Percentiles rank a stretch among this genome's conserved stretches.
Conservation (phyloP, 2,329 filamentous ascomycete genomes). For the Penicillium brasilianum region DNA sequence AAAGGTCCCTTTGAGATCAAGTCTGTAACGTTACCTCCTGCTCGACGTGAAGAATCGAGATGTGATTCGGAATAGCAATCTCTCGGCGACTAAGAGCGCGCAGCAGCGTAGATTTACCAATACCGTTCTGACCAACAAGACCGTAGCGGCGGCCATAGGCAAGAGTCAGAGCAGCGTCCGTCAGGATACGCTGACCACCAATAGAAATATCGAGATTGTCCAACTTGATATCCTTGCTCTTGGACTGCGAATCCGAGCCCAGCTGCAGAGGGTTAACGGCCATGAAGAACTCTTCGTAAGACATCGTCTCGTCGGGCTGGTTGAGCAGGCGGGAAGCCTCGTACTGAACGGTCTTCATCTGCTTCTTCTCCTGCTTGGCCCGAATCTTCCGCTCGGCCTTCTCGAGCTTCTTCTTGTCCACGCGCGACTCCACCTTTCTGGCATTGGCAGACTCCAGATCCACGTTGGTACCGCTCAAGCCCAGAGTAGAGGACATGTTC, state of each 20-base stretch:
- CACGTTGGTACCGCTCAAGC: slow-evolving; percentile 79
- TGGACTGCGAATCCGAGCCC: slow-evolving; percentile 70
- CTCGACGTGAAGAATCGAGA: slow-evolving; percentile 98
- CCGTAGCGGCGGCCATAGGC: slow-evolving; percentile 94
- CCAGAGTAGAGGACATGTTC: slow-evolving; percentile 95
- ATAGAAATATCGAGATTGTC: slow-evolving; percentile 96
- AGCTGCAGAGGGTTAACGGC: slow-evolving; percentile 95
- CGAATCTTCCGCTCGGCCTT: slow-evolving; percentile 98
- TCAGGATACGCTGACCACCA: slow-evolving; percentile 83
- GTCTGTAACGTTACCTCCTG: slow-evolving; percentile 72
- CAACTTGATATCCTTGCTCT: slow-evolving; percentile 99
- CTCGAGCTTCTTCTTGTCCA: slow-evolving; percentile 98
- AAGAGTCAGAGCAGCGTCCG: slow-evolving; percentile 86
- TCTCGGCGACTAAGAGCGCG: slow-evolving; percentile 91
- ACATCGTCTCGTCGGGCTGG: slow-evolving; percentile 79
- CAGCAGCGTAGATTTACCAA: slow-evolving; percentile 94
- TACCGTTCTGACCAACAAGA: slow-evolving; percentile 98
- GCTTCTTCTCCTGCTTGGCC: slow-evolving; percentile 97
- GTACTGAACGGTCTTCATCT: slow-evolving; percentile 97
- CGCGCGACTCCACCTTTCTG: slow-evolving; percentile 94
- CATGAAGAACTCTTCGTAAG: slow-evolving; percentile 99
- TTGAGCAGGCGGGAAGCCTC: slow-evolving; percentile 90
- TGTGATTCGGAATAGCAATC: slow-evolving; percentile 91
- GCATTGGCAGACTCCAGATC: slow-evolving; percentile 92
- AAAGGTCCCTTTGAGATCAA: neutral